Percentiles rank a stretch among this genome's conserved stretches.
Evolutionary conservation across 345 rosid species (phyloP).

Genomic region (Hibiscus syriacus): DNA sequence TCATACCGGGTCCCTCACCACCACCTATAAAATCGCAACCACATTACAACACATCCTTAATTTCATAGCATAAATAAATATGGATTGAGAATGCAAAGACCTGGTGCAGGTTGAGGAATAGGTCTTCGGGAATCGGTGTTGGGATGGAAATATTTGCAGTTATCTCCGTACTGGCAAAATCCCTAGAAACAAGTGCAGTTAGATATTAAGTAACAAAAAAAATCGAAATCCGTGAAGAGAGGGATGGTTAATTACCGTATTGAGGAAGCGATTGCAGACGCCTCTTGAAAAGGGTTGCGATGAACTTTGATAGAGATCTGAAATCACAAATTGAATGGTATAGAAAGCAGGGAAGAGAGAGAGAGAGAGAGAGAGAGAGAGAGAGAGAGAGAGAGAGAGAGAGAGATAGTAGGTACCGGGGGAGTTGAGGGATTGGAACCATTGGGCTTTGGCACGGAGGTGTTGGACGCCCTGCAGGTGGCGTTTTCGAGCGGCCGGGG

Average conservation of each 20-base stretch:
- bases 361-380: not conserved
- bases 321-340: not conserved
- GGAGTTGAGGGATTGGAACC: slow-evolving; percentile 40
- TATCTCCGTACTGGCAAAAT: slow-evolving; percentile 72
- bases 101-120: slow-evolving; percentile 4
- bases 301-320: slow-evolving; percentile 26
- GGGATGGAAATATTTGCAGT: slow-evolving; percentile 74
- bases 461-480: slow-evolving; percentile 79
- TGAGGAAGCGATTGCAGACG: slow-evolving; percentile 62
- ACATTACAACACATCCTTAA: no score
- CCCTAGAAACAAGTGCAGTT: slow-evolving; percentile 31
- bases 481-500: slow-evolving; percentile 65
- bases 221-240: not conserved
- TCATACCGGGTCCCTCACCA: slow-evolving; percentile 27
- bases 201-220: not conserved
- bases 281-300: slow-evolving; percentile 28
- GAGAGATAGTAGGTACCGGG: not conserved
- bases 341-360: not conserved
- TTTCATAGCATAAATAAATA: no score
- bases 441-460: slow-evolving; percentile 72
- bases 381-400: no score
- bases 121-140: slow-evolving; percentile 15
- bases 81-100: not conserved
- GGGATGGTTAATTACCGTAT: slow-evolving; percentile 27
- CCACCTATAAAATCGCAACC: no score